These are phyloP conservation scores for Tricholomella constricta DNA, from an alignment of 768 basidiomycete species.

Conservation along the genomic window DNA sequence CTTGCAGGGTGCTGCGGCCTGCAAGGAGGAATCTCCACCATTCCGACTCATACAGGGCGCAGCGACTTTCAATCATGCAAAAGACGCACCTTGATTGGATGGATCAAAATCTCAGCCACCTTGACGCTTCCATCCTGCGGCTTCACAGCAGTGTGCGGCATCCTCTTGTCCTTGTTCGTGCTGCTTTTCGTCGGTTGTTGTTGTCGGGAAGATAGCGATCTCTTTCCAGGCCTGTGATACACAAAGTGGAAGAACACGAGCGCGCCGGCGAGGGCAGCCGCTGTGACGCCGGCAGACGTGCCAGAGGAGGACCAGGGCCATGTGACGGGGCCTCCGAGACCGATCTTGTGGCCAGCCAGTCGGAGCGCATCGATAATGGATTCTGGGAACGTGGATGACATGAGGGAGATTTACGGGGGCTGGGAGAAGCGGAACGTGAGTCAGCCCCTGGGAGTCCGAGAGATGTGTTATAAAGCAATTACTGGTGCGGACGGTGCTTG, in stretches of 20 bases:
- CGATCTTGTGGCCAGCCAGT: slow-evolving; percentile 8
- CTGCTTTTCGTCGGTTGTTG: no score
- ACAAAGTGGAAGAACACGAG: slow-evolving; percentile 12
- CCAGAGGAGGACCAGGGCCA: slow-evolving; percentile 2
- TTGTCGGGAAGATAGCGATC: neutral
- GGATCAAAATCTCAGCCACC: slow-evolving; percentile 61
- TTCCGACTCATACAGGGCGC: no score
- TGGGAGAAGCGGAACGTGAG: neutral
- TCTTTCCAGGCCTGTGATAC: neutral
- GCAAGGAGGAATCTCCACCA: no score
- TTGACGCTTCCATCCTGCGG: slow-evolving; percentile 33
- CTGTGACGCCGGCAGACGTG: neutral
- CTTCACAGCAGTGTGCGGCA: slow-evolving; percentile 4
- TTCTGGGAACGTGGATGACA: slow-evolving; percentile 5
- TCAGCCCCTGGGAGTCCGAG: neutral
- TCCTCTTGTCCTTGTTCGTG: neutral
- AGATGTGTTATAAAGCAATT: neutral
- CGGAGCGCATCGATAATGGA: slow-evolving; percentile 11
- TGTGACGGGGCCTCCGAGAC: slow-evolving; percentile 4
- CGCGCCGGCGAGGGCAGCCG: slow-evolving; percentile 2
- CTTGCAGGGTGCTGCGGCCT: no score
- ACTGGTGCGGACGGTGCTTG: no score
- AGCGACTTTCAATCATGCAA: neutral
- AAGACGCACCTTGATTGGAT: slow-evolving; percentile 64
- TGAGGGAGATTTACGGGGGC: no score